phyloP scores from a whole-genome alignment of 306 rosid species.

The Acmispon strigosus region DNA sequence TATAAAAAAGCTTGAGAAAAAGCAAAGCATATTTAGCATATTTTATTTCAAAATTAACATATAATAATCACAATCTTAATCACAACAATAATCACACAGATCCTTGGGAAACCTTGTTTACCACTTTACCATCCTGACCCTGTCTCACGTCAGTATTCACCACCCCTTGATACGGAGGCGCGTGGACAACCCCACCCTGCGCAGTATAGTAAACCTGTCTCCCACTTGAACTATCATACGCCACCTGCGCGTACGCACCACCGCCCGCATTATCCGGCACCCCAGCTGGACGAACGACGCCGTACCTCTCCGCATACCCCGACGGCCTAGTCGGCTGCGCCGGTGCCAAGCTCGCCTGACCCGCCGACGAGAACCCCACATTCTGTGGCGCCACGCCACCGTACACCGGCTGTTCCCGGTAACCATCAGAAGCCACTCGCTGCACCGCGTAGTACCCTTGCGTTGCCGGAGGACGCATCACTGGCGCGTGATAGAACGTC shows the following conservation, averaged over 20 bases:
- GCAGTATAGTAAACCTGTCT: constrained; percentile 74
- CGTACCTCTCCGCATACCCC: constrained; percentile 44
- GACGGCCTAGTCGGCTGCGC: constrained; percentile 32
- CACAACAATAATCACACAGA: constrained; percentile 38
- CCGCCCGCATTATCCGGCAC: constrained; percentile 18
- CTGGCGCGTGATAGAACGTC: constrained; percentile 37
- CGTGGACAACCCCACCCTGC: constrained; percentile 42
- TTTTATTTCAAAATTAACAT: constrained; percentile 26
- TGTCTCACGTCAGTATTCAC: constrained; percentile 33
- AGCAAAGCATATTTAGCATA: neutral
- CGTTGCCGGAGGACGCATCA: constrained; percentile 35
- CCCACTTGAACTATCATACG: constrained; percentile 56
- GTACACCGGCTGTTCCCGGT: constrained; percentile 70
- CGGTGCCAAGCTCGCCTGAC: constrained; percentile 24
- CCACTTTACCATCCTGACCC: constrained; percentile 51
- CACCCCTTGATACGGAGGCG: constrained; percentile 41
- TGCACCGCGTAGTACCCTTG: constrained; percentile 70
- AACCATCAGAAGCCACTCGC: constrained; percentile 48
- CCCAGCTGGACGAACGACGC: constrained; percentile 34
- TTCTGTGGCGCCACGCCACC: constrained; percentile 24
- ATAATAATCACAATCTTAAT: constrained; percentile 7
- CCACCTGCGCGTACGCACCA: constrained; percentile 29
- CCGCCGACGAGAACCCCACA: constrained; percentile 19
- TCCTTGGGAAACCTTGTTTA: constrained; percentile 51
- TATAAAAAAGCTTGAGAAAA: neutral